These are phyloP conservation scores for Apophysomyces elegans DNA, from an alignment of 371 early-diverging fungal genomes.

Conservation along the genomic window DNA sequence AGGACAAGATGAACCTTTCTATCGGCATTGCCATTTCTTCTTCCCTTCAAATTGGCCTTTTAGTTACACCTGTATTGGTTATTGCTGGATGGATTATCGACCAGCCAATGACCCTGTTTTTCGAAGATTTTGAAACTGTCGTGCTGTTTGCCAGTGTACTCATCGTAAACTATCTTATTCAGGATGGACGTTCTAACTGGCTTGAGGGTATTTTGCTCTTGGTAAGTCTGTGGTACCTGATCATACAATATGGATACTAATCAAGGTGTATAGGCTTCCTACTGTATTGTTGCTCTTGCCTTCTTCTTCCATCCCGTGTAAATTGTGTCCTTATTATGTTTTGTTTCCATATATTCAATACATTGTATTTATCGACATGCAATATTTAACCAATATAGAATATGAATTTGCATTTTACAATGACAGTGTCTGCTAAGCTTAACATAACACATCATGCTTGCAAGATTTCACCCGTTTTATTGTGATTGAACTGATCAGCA, in stretches of 20 bases:
- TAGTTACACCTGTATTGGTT: conserved; percentile 86
- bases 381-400: not conserved
- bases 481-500: too few species aligned
- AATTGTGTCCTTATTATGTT: not conserved
- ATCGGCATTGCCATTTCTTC: conserved; percentile 89
- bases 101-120: conserved; percentile 79
- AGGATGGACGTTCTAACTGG: conserved; percentile 80
- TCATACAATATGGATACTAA: not conserved
- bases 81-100: conserved; percentile 85
- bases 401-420: not conserved
- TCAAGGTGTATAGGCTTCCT: conserved; percentile 2
- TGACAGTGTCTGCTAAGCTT: not conserved
- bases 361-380: conserved; percentile 2
- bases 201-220: conserved; percentile 84
- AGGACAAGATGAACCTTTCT: conserved; percentile 90
- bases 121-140: conserved; percentile 81
- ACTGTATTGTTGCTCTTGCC: conserved; percentile 4
- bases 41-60: conserved; percentile 86
- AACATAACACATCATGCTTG: too few species aligned
- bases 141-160: conserved; percentile 84
- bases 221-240: conserved; percentile 20
- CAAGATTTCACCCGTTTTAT: too few species aligned
- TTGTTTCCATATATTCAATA: conserved; percentile 6
- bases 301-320: conserved; percentile 5
- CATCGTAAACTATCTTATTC: conserved; percentile 80